Base-by-base conservation (phyloP, 2,329 filamentous ascomycete genomes). In the Bimuria novae-zelandiae region DNA sequence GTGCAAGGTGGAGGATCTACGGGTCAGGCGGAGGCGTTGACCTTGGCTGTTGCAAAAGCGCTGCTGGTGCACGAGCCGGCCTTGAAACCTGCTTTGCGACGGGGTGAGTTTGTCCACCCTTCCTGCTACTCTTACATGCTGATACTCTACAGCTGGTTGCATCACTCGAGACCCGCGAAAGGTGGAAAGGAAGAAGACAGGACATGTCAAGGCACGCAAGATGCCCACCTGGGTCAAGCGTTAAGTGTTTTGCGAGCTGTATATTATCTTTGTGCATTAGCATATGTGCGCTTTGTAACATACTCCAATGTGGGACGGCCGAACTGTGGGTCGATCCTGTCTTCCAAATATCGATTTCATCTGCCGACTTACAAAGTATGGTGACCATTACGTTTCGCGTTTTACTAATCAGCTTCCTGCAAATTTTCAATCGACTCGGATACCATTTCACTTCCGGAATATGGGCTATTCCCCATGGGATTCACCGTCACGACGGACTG, bases 171-270 rank as follows among this genome's bases (percentile, higher is more conserved):
- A 99, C 79, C 84, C 88, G 52, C 91, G 93, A 79, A 87, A 82
- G 70, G 95, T 99, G 63, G 94, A 99, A 79, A 93, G 94, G 75
- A 99, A 99, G 87, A 97, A 99, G 84, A 85, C 91, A 52, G 95
- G 94, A 64, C 90, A 91, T 70, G 77, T 96, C 79, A 99, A 99
- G 84, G 93, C 94, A 53, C 89, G 94, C 78, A 99, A 99, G 86
- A 95, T 89, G 86, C 93, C 93, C 55, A 84, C 94, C 67, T 99
- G 95, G 94, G 92, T 97, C 82, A 97, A 97, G 86, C 81, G 85
- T 74, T 87, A 61, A 72, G 55, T 7, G 21, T 19, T 37, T 19
- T 17, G 33, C 16, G 33, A 21, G 22, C 8, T 47, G 44, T 47
- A 47, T 29, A 47, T 37, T 47, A 39, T 47, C 33, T 23, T 21